Evolutionary conservation across 2,329 filamentous ascomycete species (phyloP), one percentile per base, ranked within the genome.

Genomic region (Fusarium liriodendri): DNA sequence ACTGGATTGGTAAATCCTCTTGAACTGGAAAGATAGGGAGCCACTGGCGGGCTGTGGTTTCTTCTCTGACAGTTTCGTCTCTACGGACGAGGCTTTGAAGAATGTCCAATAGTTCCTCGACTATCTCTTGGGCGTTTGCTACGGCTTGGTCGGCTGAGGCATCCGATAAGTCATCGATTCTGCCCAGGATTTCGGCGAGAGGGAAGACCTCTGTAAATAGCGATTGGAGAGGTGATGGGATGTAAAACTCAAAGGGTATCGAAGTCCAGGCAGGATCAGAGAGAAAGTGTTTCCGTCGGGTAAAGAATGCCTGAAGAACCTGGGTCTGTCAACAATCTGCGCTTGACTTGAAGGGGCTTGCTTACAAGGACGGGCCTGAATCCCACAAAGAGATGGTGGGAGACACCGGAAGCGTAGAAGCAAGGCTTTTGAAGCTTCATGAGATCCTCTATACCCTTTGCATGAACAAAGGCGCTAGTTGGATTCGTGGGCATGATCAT

Each of bases 341-440:
- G n/a, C 38, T 11, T 13, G 18, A 7, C 22, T 11, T 3, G 11
- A 16, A 16, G 9, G 6, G 11, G n/a, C 3, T n/a, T 10, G 20
- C 81, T 42, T 74, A 84, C 84, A 33, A 85, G 72, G 7, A 83
- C 70, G 8, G 84, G 83, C n/a, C 84, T 74, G 57, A 83, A 83
- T 0, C 83, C 84, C 2, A 83, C 74, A 59, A 85, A 85, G 0
- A 85, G 73, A 37, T 76, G 78, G 52, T 85, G 83, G 0, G 81
- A 71, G n/a, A 79, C 66, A 1, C 82, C 83, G 3, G 77, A 76
- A 5, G 71, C 70, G 55, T 82, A 85, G 9, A 70, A 71, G 9
- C 76, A 74, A 0, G 83, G 80, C 0, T 73, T 67, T 22, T 79
- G 77, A 2, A 78, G 68, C 60, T 81, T 76, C 55, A 86, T 80